phyloP scores from a whole-genome alignment of 2,329 filamentous ascomycete genomes.

The Pseudogymnoascus sp. region DNA sequence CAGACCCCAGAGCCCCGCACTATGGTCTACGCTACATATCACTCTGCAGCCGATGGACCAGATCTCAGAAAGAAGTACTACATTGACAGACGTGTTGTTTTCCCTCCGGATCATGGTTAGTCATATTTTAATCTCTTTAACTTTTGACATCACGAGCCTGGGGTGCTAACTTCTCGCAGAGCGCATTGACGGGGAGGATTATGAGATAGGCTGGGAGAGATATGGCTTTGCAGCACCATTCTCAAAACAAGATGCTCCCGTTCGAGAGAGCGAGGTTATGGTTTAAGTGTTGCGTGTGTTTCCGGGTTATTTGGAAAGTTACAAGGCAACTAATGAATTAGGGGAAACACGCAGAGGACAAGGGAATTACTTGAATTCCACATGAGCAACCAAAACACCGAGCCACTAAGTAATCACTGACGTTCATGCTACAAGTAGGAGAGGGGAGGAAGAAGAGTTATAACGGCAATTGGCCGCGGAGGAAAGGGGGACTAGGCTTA shows the following conservation, averaged over 20 bases:
- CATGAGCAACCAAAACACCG: neutral
- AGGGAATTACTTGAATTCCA: neutral
- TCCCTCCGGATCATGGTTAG: slow-evolving; percentile 25
- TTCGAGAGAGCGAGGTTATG: neutral
- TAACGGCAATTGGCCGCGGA: neutral
- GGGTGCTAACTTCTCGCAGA: slow-evolving; percentile 13
- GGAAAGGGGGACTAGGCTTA: neutral
- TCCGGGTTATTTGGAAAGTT: neutral
- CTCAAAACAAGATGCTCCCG: slow-evolving; percentile 9
- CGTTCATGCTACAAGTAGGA: neutral
- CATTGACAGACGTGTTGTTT: slow-evolving; percentile 22
- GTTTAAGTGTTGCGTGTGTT: neutral
- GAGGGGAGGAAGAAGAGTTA: neutral
- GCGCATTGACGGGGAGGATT: slow-evolving; percentile 21
- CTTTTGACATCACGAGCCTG: neutral
- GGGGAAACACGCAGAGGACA: neutral
- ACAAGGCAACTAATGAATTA: neutral
- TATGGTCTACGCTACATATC: slow-evolving; percentile 28
- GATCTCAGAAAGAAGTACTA: slow-evolving; percentile 24
- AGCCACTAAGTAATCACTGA: neutral
- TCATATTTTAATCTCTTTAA: slow-evolving; percentile 3
- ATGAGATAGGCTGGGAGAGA: slow-evolving; percentile 20
- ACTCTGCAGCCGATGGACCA: slow-evolving; percentile 13
- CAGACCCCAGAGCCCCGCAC: slow-evolving; percentile 20
- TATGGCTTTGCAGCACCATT: slow-evolving; percentile 25